Percentiles rank a stretch among this genome's conserved stretches.
phyloP scores from a whole-genome alignment of 495 filamentous ascomycete species.

The Talaromyces stipitatus region DNA sequence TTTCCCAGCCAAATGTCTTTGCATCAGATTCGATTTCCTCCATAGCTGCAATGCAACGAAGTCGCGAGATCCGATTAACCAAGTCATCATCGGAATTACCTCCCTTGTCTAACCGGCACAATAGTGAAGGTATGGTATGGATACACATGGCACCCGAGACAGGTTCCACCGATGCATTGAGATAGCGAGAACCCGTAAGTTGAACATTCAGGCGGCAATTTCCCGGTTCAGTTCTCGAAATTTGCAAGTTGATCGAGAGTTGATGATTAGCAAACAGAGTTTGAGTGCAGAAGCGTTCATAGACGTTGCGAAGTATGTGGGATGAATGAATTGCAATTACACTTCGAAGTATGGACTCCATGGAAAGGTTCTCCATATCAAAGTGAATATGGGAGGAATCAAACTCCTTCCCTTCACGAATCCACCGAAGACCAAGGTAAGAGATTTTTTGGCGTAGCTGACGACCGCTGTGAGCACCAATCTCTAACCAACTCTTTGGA shows the following conservation, averaged over 20 bases:
- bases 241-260: constrained; percentile 44
- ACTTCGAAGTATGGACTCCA: constrained; percentile 62
- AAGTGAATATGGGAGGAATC: constrained; percentile 56
- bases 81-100: constrained; percentile 43
- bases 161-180: constrained; percentile 61
- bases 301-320: constrained; percentile 54
- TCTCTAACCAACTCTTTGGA: constrained; percentile 79
- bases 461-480: constrained; percentile 66
- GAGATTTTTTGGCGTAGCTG: constrained; percentile 33
- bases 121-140: constrained; percentile 27
- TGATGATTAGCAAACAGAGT: constrained; percentile 50
- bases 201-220: constrained; percentile 63
- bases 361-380: constrained; percentile 57
- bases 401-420: constrained; percentile 69
- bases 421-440: constrained; percentile 70
- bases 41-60: constrained; percentile 50
- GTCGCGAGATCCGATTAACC: constrained; percentile 39
- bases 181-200: constrained; percentile 47
- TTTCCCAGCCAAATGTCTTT: constrained; percentile 54
- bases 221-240: constrained; percentile 51
- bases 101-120: constrained; percentile 42
- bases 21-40: constrained; percentile 57
- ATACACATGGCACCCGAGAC: constrained; percentile 39
- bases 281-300: constrained; percentile 44
- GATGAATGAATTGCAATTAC: constrained; percentile 69